Evolutionary conservation across 169 alveolate species (phyloP), one percentile per base, ranked within the genome.

Genomic region (Eimeria necatrix): DNA sequence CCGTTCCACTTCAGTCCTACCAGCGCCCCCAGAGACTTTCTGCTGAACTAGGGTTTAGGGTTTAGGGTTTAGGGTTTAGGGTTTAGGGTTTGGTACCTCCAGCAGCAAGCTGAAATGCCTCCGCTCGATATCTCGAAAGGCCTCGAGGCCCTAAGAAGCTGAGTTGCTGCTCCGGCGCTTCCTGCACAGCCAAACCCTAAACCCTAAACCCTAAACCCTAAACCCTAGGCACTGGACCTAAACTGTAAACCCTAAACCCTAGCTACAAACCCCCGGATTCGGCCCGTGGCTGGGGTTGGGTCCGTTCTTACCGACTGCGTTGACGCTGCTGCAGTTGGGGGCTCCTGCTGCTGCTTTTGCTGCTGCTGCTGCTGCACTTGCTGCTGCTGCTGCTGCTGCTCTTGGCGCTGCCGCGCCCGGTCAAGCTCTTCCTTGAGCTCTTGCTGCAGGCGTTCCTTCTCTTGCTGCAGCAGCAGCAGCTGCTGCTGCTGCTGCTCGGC

Each of bases 161-260:
- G 14, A 32, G 59, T 16, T 8, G 87, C 87, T 32, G 87, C 87
- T 76, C 61, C 61, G 26, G 49, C 53, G 9, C n/a, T 68, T 73
- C 46, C 78, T 68, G 78, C 78, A 0, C 46, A 22, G 68, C 9
- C 12, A 22, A 12, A 22, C 83, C 5, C 52, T 71, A 71, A 71
- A 71, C 83, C 83, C 83, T 71, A 71, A 71, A 71, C 83, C 83
- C 83, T 71, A 71, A 71, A 71, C 83, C 83, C 83, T 32, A 71
- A 71, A 71, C 18, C 83, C 52, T 71, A 32, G 12, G 24, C 53
- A 20, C 46, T 26, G 51, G 18, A 32, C 83, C 83, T 71, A 71
- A 71, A 71, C 83, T 48, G 51, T 71, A 71, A 71, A 71, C 83
- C 83, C 83, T 71, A 71, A 71, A 71, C 83, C 83, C 83, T 32